A percentile compares a stretch with the other conserved stretches of the same genome.
Conservation (phyloP, 768 basidiomycete genomes). For the Podaxis sp. region DNA sequence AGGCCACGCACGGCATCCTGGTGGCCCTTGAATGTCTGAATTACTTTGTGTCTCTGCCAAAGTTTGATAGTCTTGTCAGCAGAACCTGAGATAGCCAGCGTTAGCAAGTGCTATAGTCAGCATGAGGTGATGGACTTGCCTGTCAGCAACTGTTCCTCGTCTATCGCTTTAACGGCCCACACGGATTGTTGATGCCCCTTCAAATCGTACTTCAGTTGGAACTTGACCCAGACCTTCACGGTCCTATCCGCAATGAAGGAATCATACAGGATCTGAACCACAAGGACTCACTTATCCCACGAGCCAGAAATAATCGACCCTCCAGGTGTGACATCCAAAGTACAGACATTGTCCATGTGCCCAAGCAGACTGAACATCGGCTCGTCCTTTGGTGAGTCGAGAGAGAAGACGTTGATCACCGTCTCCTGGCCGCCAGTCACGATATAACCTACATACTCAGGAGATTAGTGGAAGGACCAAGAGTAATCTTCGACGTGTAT, state of each 20-base stretch:
- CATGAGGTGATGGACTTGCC: slow-evolving; percentile 41
- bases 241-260: slow-evolving; percentile 48
- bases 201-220: slow-evolving; percentile 65
- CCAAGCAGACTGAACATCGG: slow-evolving; percentile 83
- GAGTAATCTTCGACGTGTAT: slow-evolving; percentile 10
- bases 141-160: slow-evolving; percentile 74
- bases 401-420: slow-evolving; percentile 78
- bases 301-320: slow-evolving; percentile 89
- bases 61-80: slow-evolving; percentile 94
- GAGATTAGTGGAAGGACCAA: slow-evolving; percentile 3
- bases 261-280: not conserved
- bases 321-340: slow-evolving; percentile 63
- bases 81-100: slow-evolving; percentile 51
- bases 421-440: slow-evolving; percentile 89
- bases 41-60: slow-evolving; percentile 72
- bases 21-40: slow-evolving; percentile 82
- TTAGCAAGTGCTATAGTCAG: not conserved
- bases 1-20: slow-evolving; percentile 88
- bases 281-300: slow-evolving; percentile 82
- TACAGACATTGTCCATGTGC: slow-evolving; percentile 88
- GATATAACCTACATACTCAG: slow-evolving; percentile 59
- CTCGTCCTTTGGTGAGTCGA: slow-evolving; percentile 54
- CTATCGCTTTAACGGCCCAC: slow-evolving; percentile 85
- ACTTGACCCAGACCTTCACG: slow-evolving; percentile 90
- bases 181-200: slow-evolving; percentile 88